A percentile compares a stretch with the other conserved stretches of the same genome.
Evolutionary conservation across 345 rosid species (phyloP).

Genomic region (Erucastrum elatum): DNA sequence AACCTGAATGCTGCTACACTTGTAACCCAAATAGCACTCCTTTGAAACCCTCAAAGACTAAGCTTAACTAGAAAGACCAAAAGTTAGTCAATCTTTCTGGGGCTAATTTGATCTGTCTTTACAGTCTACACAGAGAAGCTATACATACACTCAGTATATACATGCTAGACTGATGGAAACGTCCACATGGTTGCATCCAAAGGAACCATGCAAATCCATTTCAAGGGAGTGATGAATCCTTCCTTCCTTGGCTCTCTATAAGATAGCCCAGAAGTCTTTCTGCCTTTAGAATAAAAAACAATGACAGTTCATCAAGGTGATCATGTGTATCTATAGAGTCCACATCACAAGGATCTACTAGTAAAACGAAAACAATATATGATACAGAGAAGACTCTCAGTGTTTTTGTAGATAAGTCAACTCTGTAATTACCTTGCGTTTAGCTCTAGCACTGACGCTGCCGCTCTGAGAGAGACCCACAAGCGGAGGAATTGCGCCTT

Average conservation of each 20-base stretch:
- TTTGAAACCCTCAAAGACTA: conserved; percentile 40
- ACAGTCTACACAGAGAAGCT: conserved; percentile 44
- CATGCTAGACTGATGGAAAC: conserved; percentile 41
- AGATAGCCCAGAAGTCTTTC: conserved; percentile 79
- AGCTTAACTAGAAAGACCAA: conserved; percentile 37
- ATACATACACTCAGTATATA: conserved; percentile 58
- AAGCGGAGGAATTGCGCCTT: conserved; percentile 98
- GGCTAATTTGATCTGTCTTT: conserved; percentile 30
- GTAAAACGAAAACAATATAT: not conserved
- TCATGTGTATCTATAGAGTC: not conserved
- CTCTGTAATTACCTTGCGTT: conserved; percentile 64
- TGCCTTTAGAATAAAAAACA: conserved; percentile 56
- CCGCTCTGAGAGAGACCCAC: conserved; percentile 90
- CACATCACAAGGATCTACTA: not conserved
- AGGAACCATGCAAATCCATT: not conserved
- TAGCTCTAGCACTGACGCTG: conserved; percentile 61
- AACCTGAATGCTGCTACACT: conserved; percentile 7
- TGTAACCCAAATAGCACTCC: conserved; percentile 29
- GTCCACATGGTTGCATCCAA: conserved; percentile 2
- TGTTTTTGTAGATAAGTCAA: not conserved
- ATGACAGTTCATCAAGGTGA: conserved; percentile 1
- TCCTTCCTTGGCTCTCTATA: conserved; percentile 65
- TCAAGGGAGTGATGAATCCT: conserved; percentile 59
- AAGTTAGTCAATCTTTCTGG: conserved; percentile 4
- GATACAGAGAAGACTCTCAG: not conserved